Evolutionary conservation across 306 rosid species (phyloP).

Genomic region (Pachyrhizus erosus): DNA sequence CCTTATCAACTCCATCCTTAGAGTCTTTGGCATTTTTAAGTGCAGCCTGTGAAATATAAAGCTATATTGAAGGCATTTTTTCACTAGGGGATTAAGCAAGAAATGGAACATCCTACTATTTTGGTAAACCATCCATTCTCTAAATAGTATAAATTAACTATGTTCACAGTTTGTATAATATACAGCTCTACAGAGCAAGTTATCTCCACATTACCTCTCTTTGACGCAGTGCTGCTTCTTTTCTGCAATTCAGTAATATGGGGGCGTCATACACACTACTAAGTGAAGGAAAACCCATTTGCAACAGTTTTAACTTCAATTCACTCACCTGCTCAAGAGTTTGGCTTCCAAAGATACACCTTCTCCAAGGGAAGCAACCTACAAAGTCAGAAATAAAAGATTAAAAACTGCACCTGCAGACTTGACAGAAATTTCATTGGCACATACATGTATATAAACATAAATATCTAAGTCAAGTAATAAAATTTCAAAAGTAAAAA

Average conservation of each 20-base stretch:
- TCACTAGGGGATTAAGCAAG: constrained; percentile 21
- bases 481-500: constrained; percentile 4
- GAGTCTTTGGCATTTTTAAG: constrained; percentile 80
- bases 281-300: constrained; percentile 34
- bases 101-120: constrained; percentile 35
- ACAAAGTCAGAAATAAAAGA: constrained; percentile 41
- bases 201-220: constrained; percentile 75
- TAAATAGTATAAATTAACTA: constrained; percentile 26
- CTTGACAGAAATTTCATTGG: constrained; percentile 5
- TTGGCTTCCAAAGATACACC: constrained; percentile 98
- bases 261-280: constrained; percentile 39
- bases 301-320: constrained; percentile 46
- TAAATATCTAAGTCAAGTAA: constrained; percentile 29
- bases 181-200: constrained; percentile 35
- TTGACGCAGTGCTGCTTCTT: constrained; percentile 89
- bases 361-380: constrained; percentile 96
- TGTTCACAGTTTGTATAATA: constrained; percentile 27
- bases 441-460: constrained; percentile 4
- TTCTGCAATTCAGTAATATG: constrained; percentile 62
- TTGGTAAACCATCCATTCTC: constrained; percentile 31
- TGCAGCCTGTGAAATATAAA: constrained; percentile 71
- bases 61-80: constrained; percentile 23
- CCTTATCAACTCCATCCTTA: constrained; percentile 68
- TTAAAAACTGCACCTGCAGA: constrained; percentile 37
- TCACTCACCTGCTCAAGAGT: constrained; percentile 93